phyloP scores from a whole-genome alignment of 2,329 filamentous ascomycete species.

The Nemania sp. region DNA sequence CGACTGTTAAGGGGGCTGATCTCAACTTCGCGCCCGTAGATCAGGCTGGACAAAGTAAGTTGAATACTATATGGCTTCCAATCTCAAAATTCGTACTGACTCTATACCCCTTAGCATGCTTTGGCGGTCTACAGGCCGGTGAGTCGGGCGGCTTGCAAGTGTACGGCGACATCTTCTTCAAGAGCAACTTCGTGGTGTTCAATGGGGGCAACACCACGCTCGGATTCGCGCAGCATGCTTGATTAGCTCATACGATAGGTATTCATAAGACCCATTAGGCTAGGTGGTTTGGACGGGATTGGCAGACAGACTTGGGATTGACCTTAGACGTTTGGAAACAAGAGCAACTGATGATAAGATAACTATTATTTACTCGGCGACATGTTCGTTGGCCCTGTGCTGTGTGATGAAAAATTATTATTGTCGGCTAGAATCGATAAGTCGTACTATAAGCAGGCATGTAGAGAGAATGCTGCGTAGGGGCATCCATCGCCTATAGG shows the following conservation, averaged over 20 bases:
- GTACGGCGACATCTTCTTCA: conserved; percentile 65
- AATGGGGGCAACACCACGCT: conserved; percentile 58
- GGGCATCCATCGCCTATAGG: no score
- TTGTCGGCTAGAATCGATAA: no score
- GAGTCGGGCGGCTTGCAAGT: conserved; percentile 58
- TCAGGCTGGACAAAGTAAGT: conserved; percentile 51
- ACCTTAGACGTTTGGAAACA: background rate
- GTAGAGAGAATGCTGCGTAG: no score
- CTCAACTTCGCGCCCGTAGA: conserved; percentile 57
- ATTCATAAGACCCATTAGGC: no score
- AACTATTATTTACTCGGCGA: no score
- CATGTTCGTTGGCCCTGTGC: no score
- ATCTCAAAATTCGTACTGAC: background rate
- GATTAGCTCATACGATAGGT: conserved; percentile 3
- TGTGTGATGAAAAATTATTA: no score
- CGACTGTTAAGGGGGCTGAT: conserved; percentile 56
- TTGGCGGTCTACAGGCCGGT: conserved; percentile 68
- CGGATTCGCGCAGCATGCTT: conserved; percentile 60
- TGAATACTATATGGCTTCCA: background rate
- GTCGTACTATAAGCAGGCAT: no score
- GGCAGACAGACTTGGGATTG: background rate
- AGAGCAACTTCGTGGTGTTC: conserved; percentile 62
- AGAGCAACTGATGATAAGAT: background rate
- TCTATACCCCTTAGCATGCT: conserved; percentile 53
- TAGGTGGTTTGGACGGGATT: no score